These are phyloP conservation scores for Barnettozyma hawaiiensis DNA, from an alignment of 1,139 yeast species.

Conservation along the genomic window DNA sequence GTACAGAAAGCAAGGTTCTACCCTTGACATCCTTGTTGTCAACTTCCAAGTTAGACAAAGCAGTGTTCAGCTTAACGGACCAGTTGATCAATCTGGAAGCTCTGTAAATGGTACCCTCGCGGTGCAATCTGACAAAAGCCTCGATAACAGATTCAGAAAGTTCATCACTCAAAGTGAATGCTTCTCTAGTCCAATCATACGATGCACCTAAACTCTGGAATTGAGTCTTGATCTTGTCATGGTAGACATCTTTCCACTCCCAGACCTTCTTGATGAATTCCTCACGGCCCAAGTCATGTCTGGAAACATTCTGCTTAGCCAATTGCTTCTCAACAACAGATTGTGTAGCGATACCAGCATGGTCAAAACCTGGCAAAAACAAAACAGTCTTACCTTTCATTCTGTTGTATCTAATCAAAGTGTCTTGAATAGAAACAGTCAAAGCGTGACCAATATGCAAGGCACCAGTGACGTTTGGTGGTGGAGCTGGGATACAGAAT, in stretches of 20 bases:
- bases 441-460: conserved; percentile 97
- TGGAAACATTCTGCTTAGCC: conserved; percentile 76
- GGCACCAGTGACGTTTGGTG: conserved; percentile 98
- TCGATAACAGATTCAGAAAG: conserved; percentile 79
- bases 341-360: conserved; percentile 98
- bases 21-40: conserved; percentile 87
- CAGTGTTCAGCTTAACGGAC: conserved; percentile 93
- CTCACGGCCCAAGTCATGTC: conserved; percentile 95
- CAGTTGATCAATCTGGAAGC: conserved; percentile 92
- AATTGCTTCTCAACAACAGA: conserved; percentile 96
- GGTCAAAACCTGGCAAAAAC: conserved; percentile 95
- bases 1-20: conserved; percentile 74
- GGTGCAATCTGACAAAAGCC: conserved; percentile 86
- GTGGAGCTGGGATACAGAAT: conserved; percentile 94
- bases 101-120: conserved; percentile 93
- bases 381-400: conserved; percentile 95
- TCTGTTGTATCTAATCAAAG: conserved; percentile 88
- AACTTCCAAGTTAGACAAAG: conserved; percentile 92
- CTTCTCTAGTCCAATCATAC: conserved; percentile 93
- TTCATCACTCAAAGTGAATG: conserved; percentile 81
- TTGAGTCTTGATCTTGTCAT: conserved; percentile 76
- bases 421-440: conserved; percentile 91
- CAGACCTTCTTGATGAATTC: conserved; percentile 82
- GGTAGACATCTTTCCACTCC: conserved; percentile 98
- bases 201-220: conserved; percentile 90